These are phyloP conservation scores for Globisporangium heterothallicum DNA, from an alignment of 352 stramenopile species.

Conservation along the genomic window DNA sequence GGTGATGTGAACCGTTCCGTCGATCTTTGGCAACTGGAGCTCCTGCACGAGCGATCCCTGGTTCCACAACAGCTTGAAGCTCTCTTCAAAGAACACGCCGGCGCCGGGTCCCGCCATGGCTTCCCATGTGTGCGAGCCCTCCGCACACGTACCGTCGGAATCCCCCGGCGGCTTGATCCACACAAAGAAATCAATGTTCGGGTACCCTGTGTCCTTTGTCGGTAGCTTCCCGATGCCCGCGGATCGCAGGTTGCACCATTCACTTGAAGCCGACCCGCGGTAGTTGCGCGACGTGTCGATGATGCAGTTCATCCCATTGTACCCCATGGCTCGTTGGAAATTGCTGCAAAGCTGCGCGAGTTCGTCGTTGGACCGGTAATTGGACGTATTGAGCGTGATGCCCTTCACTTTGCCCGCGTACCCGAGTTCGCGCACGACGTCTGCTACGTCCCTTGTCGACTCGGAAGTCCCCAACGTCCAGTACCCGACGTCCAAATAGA, in stretches of 20 bases:
- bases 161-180: slow-evolving; percentile 68
- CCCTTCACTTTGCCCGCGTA: slow-evolving; percentile 36
- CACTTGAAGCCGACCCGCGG: slow-evolving; percentile 28
- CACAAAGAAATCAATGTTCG: slow-evolving; percentile 64
- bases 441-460: slow-evolving; percentile 18
- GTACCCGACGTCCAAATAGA: slow-evolving; percentile 68
- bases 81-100: slow-evolving; percentile 49
- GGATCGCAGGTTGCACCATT: slow-evolving; percentile 68
- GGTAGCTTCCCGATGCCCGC: slow-evolving; percentile 51
- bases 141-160: slow-evolving; percentile 47
- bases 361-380: slow-evolving; percentile 54
- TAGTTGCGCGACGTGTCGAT: slow-evolving; percentile 17
- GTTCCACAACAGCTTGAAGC: slow-evolving; percentile 62
- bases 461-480: slow-evolving; percentile 39
- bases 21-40: not conserved
- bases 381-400: slow-evolving; percentile 74
- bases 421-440: slow-evolving; percentile 35
- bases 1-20: not conserved
- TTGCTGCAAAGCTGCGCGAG: slow-evolving; percentile 42
- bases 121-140: slow-evolving; percentile 30
- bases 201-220: slow-evolving; percentile 40
- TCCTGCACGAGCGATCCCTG: slow-evolving; percentile 18
- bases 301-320: slow-evolving; percentile 1
- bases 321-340: slow-evolving; percentile 44
- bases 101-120: slow-evolving; percentile 42